Percentiles rank a stretch among this genome's conserved stretches.
Evolutionary conservation across 2,329 filamentous ascomycete genomes (phyloP).

Genomic region (Falciphora oryzae): DNA sequence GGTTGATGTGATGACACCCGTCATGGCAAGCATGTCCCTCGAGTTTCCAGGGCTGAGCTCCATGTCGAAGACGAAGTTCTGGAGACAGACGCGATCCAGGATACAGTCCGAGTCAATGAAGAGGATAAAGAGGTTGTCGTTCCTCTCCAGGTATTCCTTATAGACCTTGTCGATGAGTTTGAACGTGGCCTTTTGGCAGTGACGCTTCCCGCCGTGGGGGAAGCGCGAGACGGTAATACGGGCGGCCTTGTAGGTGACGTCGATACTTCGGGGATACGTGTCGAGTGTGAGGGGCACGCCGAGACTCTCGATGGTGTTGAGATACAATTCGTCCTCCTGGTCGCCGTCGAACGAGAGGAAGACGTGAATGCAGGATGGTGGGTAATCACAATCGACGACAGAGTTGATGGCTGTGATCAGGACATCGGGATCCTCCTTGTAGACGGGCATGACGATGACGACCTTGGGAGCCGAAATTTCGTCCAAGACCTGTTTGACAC

Average conservation of each 20-base stretch:
- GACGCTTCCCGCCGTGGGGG: conserved; percentile 85
- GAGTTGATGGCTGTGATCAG: conserved; percentile 85
- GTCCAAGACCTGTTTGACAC: conserved; percentile 79
- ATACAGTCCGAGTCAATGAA: conserved; percentile 99
- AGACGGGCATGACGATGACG: conserved; percentile 94
- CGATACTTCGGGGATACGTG: conserved; percentile 82
- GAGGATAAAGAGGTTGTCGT: conserved; percentile 90
- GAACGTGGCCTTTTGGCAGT: conserved; percentile 91
- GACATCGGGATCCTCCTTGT: conserved; percentile 82
- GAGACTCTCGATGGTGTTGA: conserved; percentile 78
- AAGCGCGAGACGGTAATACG: conserved; percentile 90
- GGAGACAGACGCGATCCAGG: conserved; percentile 81
- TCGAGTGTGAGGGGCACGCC: conserved; percentile 74
- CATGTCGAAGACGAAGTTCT: conserved; percentile 99
- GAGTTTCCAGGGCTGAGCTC: conserved; percentile 90
- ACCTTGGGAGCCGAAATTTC: conserved; percentile 86
- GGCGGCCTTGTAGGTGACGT: conserved; percentile 75
- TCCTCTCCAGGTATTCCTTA: conserved; percentile 73
- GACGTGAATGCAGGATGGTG: conserved; percentile 84
- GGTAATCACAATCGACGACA: conserved; percentile 90
- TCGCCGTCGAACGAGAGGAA: conserved; percentile 95
- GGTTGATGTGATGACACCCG: conserved; percentile 91
- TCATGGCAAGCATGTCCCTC: conserved; percentile 94
- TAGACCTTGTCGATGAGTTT: conserved; percentile 92
- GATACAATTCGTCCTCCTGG: conserved; percentile 80